Conservation (phyloP, 441 rosid species). For the Sinapis alba region DNA sequence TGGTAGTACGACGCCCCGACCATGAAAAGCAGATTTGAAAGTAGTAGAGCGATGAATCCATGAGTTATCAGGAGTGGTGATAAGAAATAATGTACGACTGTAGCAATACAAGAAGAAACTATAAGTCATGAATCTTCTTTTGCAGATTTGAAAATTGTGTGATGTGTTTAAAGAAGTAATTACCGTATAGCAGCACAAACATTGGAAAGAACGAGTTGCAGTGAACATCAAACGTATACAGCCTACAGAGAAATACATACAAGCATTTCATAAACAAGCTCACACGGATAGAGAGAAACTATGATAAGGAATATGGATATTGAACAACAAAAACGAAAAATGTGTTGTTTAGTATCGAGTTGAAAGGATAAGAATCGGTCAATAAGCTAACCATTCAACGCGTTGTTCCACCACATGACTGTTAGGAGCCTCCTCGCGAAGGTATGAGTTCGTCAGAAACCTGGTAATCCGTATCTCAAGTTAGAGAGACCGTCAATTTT, state of each 20-base stretch:
- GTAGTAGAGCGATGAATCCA: slow-evolving; percentile 79
- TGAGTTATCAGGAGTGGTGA: slow-evolving; percentile 86
- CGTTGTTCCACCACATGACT: slow-evolving; percentile 97
- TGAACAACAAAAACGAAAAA: background rate
- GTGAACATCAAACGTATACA: slow-evolving; percentile 98
- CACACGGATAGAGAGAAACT: slow-evolving; percentile 5
- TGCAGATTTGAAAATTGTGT: slow-evolving; percentile 9
- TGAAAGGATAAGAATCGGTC: slow-evolving; percentile 22
- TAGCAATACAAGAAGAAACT: slow-evolving; percentile 39
- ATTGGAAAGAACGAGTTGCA: slow-evolving; percentile 99
- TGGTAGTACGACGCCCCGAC: slow-evolving; percentile 90
- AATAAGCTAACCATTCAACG: slow-evolving; percentile 84
- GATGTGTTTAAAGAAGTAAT: slow-evolving; percentile 28
- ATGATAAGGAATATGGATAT: background rate
- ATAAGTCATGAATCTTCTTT: slow-evolving; percentile 10
- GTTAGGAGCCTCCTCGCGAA: slow-evolving; percentile 93
- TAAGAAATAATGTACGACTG: slow-evolving; percentile 89
- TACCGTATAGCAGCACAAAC: slow-evolving; percentile 94
- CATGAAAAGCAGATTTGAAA: slow-evolving; percentile 94
- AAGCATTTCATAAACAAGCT: slow-evolving; percentile 24
- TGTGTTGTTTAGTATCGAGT: background rate
- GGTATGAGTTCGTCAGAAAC: slow-evolving; percentile 89
- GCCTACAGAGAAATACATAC: slow-evolving; percentile 58
- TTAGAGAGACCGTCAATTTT: slow-evolving; percentile 13
- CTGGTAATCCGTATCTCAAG: slow-evolving; percentile 44